Conservation (phyloP, 768 basidiomycete species). For the Coprinopsis sp. region DNA sequence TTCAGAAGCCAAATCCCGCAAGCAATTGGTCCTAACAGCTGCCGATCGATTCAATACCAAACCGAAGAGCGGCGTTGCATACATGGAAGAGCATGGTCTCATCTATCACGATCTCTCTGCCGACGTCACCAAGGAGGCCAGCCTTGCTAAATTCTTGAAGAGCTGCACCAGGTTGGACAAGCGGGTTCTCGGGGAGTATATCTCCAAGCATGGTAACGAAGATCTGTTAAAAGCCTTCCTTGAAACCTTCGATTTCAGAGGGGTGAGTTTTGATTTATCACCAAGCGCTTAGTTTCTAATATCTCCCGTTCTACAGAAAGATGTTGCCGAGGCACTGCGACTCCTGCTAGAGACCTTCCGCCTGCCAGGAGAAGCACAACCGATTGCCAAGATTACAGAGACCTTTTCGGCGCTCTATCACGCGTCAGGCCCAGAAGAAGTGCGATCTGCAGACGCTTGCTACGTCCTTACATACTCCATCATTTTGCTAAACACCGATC, state of each 20-base stretch:
- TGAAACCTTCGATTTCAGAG: conserved; percentile 81
- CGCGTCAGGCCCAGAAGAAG: conserved; percentile 84
- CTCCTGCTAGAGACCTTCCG: conserved; percentile 92
- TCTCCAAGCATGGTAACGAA: conserved; percentile 83
- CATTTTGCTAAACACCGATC: conserved; percentile 98
- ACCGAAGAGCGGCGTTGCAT: conserved; percentile 85
- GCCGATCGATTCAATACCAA: conserved; percentile 87
- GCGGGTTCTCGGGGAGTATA: conserved; percentile 86
- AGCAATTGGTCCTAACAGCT: conserved; percentile 80
- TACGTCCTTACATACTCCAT: conserved; percentile 94
- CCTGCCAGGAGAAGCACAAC: conserved; percentile 92
- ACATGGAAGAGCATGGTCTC: conserved; percentile 89
- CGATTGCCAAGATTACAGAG: conserved; percentile 90
- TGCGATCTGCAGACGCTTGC: conserved; percentile 87
- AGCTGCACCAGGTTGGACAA: conserved; percentile 84
- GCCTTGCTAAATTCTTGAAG: conserved; percentile 84
- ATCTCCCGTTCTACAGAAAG: conserved; percentile 61
- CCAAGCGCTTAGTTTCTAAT: conserved; percentile 2
- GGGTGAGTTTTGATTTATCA: conserved; percentile 43
- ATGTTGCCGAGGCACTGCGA: conserved; percentile 92
- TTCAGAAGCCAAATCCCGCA: conserved; percentile 71
- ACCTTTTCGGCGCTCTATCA: conserved; percentile 92
- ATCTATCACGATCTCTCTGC: conserved; percentile 66
- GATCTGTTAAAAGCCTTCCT: conserved; percentile 87
- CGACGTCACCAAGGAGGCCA: conserved; percentile 52